Evolutionary conservation across 2,329 filamentous ascomycete species (phyloP), one percentile per base, ranked within the genome.

Genomic region (Coniochaeta pulveracea): DNA sequence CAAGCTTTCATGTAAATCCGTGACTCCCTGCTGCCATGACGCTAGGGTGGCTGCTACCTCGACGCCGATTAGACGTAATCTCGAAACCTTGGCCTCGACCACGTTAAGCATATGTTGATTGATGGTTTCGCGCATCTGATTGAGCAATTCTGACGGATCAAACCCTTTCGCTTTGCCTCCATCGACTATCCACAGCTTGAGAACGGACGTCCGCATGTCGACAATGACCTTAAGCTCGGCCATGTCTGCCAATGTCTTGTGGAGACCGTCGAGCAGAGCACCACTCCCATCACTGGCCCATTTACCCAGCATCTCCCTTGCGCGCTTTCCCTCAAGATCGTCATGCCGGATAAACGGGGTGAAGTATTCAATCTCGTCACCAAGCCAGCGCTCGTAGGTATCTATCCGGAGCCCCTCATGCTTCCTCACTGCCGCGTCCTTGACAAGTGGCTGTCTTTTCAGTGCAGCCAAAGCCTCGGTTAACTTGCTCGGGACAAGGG

Each of bases 341-440:
- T 88, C 84, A 45, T 93, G 78, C 19, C 83, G 76, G 22, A 93
- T 82, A 60, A 85, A 94, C 0, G 88, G 88, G 1, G 78, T 89
- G 50, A 93, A 95, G 42, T 80, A 81, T 29, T 73, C 74, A 26
- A 94, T 82, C 39, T 93, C 85, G 6, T 86, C 76, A 12, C 81
- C 71, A 40, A 91, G 82, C 82, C 86, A 93, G 14, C 69, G 69
- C 41, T 79, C 75, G 47, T 85, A 76, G 8, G 91, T 59, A 48
- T 94, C 85, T 17, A 95, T 60, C 22, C 82, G 73, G 10, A 94
- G 59, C 11, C 79, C 80, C 42, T 83, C 74, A 2, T 91, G 55
- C 1, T 61, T 57, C 34, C 69, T 67, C 12, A 95, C 61, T 2
- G 76, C 66, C 2, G 67, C 56, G 49, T 93, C 83, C n/a, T 74